Conservation (phyloP, 108 stramenopile species). For the Parmales sp. region DNA sequence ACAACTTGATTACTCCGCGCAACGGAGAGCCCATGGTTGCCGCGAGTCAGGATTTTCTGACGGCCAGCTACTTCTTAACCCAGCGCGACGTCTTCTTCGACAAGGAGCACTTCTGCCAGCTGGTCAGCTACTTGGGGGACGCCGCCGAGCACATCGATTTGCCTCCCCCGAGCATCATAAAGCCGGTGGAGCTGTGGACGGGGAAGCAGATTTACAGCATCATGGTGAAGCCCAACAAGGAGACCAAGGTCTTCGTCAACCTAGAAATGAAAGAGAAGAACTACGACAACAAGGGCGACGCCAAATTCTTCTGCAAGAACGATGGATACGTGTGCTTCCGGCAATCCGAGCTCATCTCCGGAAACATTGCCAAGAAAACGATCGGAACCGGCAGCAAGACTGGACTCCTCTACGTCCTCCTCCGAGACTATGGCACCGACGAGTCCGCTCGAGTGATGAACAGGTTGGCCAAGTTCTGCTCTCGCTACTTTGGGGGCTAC, state of each 20-base stretch:
- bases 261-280: conserved; percentile 90
- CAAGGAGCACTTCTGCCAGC: conserved; percentile 66
- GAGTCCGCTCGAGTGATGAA: conserved; percentile 79
- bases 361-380: conserved; percentile 90
- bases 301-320: conserved; percentile 77
- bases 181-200: conserved; percentile 88
- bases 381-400: conserved; percentile 92
- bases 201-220: conserved; percentile 88
- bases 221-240: conserved; percentile 72
- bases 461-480: conserved; percentile 86
- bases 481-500: conserved; percentile 82
- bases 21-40: conserved; percentile 97
- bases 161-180: conserved; percentile 80
- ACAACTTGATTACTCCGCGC: conserved; percentile 89
- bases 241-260: conserved; percentile 54
- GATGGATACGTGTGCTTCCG: conserved; percentile 92
- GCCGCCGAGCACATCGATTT: conserved; percentile 82
- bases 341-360: conserved; percentile 79
- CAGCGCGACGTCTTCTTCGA: conserved; percentile 88
- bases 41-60: conserved; percentile 92
- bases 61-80: conserved; percentile 85
- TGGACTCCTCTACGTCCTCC: conserved; percentile 80
- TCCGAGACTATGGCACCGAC: conserved; percentile 61
- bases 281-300: conserved; percentile 48
- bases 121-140: conserved; percentile 82